Base-by-base conservation (phyloP, 2,329 filamentous ascomycete genomes). In the Xylariaceae sp. region DNA sequence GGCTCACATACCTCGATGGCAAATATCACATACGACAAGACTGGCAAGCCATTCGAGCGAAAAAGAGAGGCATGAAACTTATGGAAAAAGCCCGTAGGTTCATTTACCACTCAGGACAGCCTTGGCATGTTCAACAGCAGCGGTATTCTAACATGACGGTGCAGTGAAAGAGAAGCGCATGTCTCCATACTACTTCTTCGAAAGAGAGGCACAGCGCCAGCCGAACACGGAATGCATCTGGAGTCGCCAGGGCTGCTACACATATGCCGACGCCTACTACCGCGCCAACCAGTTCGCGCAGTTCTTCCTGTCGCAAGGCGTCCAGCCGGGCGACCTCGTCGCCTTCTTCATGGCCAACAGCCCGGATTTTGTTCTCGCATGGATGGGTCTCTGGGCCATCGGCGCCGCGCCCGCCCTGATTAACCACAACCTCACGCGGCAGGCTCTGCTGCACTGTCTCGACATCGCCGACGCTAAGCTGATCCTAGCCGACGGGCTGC, bases 391-490 rank as follows among this genome's bases (percentile, higher is more conserved):
- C 3, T 76, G 77, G 71, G 73, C 78, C 9, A 76, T 87, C 41
- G 84, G 84, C 3, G 79, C 79, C 12, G 81, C 80, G 0, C 84
- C 84, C 0, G 83, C 84, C 1, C 74, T 85, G 62, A 82, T 88
- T 58, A 88, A 88, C 58, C 79, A 83, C 57, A 82, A 87, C 54
- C 65, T 88, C 7, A 69, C 73, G 7, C 79, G 76, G 0, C 74
- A 81, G 48, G 76, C 81, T 2, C 61, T 88, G 48, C 53, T 85
- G 34, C 83, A 87, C 60, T 87, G 81, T 40, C 57, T 87, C 28
- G 71, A 69, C 45, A 71, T 84, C 39, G 77, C 75, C 37, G 71
- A 70, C 3, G 69, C 78, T 3, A 71, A 65, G 32, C 45, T 85
- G 29, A 55, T 86, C 3, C 56, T 86, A 2, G 74, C 83, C 8